Evolutionary conservation across 2,329 filamentous ascomycete species (phyloP).

Genomic region (Monosporascus sp.): DNA sequence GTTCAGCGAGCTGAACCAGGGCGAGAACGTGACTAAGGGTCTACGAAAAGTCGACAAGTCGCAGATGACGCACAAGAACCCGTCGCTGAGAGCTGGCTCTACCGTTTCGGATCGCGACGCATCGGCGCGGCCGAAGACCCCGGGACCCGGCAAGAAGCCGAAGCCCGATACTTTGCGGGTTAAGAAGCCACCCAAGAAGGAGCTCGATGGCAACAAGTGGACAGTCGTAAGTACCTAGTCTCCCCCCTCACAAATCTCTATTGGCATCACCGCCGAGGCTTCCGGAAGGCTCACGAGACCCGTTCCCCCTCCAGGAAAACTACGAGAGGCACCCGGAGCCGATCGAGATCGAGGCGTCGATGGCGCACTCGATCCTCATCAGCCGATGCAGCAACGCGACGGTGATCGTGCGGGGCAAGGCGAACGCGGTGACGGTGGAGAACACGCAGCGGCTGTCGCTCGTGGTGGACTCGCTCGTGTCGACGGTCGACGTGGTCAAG

Average conservation of each 20-base stretch:
- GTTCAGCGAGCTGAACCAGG: slow-evolving; percentile 87
- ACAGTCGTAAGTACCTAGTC: slow-evolving; percentile 56
- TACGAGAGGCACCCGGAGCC: slow-evolving; percentile 72
- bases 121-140: slow-evolving; percentile 68
- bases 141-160: slow-evolving; percentile 80
- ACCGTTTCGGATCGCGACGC: slow-evolving; percentile 58
- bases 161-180: slow-evolving; percentile 81
- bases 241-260: background rate
- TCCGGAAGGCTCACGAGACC: slow-evolving; percentile 6
- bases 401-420: slow-evolving; percentile 85
- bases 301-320: slow-evolving; percentile 64
- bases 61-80: slow-evolving; percentile 99
- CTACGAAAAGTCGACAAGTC: slow-evolving; percentile 92
- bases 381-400: slow-evolving; percentile 88
- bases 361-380: slow-evolving; percentile 87
- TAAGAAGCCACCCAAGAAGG: slow-evolving; percentile 76
- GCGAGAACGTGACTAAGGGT: slow-evolving; percentile 79
- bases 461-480: slow-evolving; percentile 84
- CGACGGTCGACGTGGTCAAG: slow-evolving; percentile 92
- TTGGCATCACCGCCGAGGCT: background rate
- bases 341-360: slow-evolving; percentile 74
- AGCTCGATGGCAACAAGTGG: slow-evolving; percentile 90
- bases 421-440: slow-evolving; percentile 93
- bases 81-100: slow-evolving; percentile 69
- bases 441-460: slow-evolving; percentile 82